Evolutionary conservation across 495 filamentous ascomycete species (phyloP).

Genomic region (Symbiotaphrina buchneri): DNA sequence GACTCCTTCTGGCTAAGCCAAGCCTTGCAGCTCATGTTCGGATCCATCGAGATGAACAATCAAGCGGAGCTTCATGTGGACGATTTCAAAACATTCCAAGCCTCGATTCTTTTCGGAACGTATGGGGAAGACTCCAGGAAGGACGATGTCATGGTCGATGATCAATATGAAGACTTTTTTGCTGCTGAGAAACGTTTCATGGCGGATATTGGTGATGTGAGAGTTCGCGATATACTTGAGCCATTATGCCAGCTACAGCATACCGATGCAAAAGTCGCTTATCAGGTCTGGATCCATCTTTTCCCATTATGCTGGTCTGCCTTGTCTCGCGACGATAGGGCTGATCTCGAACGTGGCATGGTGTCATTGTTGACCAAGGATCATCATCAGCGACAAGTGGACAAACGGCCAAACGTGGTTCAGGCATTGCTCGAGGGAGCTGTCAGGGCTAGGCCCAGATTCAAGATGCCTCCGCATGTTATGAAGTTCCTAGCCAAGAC

Average conservation of each 20-base stretch:
- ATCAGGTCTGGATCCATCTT: constrained; percentile 72
- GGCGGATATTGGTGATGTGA: constrained; percentile 59
- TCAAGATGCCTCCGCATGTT: constrained; percentile 85
- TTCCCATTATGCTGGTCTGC: constrained; percentile 92
- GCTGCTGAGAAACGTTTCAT: constrained; percentile 59
- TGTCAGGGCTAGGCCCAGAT: constrained; percentile 56
- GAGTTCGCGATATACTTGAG: constrained; percentile 66
- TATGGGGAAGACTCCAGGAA: constrained; percentile 53
- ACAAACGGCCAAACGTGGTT: constrained; percentile 84
- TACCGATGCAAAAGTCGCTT: constrained; percentile 51
- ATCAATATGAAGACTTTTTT: constrained; percentile 62
- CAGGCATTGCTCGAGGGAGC: constrained; percentile 73
- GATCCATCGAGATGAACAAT: constrained; percentile 68
- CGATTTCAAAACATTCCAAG: constrained; percentile 56
- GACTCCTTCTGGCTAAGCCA: constrained; percentile 96
- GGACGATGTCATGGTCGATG: constrained; percentile 51
- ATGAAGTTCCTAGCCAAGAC: constrained; percentile 81
- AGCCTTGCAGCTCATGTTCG: constrained; percentile 74
- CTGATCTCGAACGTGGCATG: constrained; percentile 77
- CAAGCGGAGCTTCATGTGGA: constrained; percentile 52
- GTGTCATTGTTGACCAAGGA: constrained; percentile 77
- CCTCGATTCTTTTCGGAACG: constrained; percentile 42
- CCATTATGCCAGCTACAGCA: constrained; percentile 92
- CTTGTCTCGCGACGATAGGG: constrained; percentile 63
- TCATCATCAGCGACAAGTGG: constrained; percentile 80